Percentiles rank a stretch among this genome's conserved stretches.
Evolutionary conservation across 768 basidiomycete genomes (phyloP).

Genomic region (Pisolithus sp.): DNA sequence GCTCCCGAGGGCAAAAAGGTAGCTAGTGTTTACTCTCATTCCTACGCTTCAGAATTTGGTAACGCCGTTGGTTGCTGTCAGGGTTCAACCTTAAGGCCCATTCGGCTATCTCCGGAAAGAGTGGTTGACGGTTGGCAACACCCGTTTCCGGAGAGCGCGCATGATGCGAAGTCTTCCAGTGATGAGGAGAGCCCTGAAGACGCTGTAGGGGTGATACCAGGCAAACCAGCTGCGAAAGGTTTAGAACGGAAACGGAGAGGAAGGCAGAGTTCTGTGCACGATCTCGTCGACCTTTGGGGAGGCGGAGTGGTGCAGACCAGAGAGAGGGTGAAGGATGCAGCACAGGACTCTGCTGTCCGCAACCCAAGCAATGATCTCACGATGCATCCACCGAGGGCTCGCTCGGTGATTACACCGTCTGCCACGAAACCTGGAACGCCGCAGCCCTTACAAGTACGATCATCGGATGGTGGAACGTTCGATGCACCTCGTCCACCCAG

Average conservation of each 20-base stretch:
- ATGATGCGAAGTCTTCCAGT: slow-evolving; percentile 41
- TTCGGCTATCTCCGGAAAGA: slow-evolving; percentile 9
- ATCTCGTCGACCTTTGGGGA: slow-evolving; percentile 75
- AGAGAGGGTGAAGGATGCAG: slow-evolving; percentile 33
- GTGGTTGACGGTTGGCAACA: slow-evolving; percentile 45
- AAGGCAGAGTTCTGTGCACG: slow-evolving; percentile 78
- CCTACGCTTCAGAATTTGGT: neutral
- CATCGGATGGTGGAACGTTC: slow-evolving; percentile 6
- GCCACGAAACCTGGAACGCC: slow-evolving; percentile 18
- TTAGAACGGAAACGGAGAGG: slow-evolving; percentile 33
- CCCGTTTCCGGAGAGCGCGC: slow-evolving; percentile 24
- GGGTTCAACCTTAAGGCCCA: slow-evolving; percentile 1
- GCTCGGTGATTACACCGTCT: slow-evolving; percentile 13
- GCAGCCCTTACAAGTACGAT: slow-evolving; percentile 17
- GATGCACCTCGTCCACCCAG: slow-evolving; percentile 22
- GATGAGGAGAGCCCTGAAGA: slow-evolving; percentile 54
- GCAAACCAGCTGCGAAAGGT: slow-evolving; percentile 17
- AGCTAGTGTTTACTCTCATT: slow-evolving; percentile 1
- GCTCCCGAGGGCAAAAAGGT: slow-evolving; percentile 7
- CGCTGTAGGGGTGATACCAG: slow-evolving; percentile 22
- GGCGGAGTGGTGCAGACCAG: slow-evolving; percentile 41
- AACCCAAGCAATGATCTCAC: slow-evolving; percentile 11
- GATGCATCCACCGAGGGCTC: slow-evolving; percentile 14
- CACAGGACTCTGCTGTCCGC: slow-evolving; percentile 11
- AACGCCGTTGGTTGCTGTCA: slow-evolving; percentile 9